phyloP scores from a whole-genome alignment of 139 green algal species.

The Mesostigma viride region DNA sequence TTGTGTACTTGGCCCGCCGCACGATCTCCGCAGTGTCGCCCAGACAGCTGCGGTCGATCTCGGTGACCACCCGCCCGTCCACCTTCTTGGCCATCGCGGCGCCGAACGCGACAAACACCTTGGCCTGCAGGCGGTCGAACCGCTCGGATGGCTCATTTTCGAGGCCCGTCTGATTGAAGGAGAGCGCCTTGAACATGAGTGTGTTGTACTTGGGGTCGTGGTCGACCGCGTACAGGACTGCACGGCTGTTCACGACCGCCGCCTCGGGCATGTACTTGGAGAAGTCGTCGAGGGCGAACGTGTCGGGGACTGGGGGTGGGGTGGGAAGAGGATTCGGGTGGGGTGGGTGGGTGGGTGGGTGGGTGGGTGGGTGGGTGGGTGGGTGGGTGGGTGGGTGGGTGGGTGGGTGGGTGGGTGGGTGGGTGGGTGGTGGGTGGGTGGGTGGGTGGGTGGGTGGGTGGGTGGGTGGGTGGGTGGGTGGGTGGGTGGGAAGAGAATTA shows the following conservation, averaged over 20 bases:
- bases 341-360: too few species aligned
- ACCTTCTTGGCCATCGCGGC: slow-evolving; percentile 11
- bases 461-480: too few species aligned
- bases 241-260: background rate
- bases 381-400: too few species aligned
- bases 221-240: background rate
- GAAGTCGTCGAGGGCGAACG: background rate
- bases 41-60: background rate
- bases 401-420: too few species aligned
- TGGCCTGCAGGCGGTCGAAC: slow-evolving; percentile 12
- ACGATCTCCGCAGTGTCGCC: slow-evolving; percentile 21
- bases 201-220: background rate
- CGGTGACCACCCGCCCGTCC: slow-evolving; percentile 18
- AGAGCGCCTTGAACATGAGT: background rate
- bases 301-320: too few species aligned
- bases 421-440: too few species aligned
- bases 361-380: too few species aligned
- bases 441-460: too few species aligned
- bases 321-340: too few species aligned
- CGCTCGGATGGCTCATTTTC: background rate
- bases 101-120: slow-evolving; percentile 24
- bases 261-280: background rate
- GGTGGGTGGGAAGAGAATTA: too few species aligned
- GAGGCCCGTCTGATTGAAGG: background rate
- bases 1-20: too few species aligned